phyloP scores from a whole-genome alignment of 2,329 filamentous ascomycete genomes.

The Capronia americana region DNA sequence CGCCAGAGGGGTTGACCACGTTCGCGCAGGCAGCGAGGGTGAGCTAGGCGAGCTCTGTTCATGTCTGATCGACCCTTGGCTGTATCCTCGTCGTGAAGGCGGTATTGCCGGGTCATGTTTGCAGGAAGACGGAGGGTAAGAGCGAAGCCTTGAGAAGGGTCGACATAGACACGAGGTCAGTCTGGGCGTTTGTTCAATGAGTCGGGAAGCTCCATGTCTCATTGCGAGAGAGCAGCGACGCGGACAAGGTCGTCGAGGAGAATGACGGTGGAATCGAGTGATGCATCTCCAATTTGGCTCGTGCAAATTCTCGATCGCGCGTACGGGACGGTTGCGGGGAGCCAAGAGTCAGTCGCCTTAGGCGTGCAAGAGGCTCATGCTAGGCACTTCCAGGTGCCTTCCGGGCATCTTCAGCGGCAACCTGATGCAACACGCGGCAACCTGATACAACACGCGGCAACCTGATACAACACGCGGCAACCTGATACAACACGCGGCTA shows the following conservation, averaged over 20 bases:
- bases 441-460: too few relatives aligned
- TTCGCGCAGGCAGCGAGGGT: slow-evolving; percentile 50
- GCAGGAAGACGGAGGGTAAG: background rate
- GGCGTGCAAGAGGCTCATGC: background rate
- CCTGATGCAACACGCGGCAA: too few relatives aligned
- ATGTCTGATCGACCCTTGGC: slow-evolving; percentile 4
- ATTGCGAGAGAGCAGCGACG: slow-evolving; percentile 22
- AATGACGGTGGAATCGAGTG: background rate
- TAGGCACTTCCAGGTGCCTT: background rate
- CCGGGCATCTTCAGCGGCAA: too few relatives aligned
- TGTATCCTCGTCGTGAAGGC: slow-evolving; percentile 8
- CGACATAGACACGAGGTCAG: slow-evolving; percentile 6
- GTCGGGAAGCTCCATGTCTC: slow-evolving; percentile 27
- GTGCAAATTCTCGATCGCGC: background rate
- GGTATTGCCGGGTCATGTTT: background rate
- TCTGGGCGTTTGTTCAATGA: background rate
- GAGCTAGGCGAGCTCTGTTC: slow-evolving; percentile 7
- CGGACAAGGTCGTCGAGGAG: slow-evolving; percentile 1
- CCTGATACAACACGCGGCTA: too few relatives aligned
- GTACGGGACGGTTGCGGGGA: background rate
- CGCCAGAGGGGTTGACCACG: slow-evolving; percentile 92
- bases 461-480: too few relatives aligned
- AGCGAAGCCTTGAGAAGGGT: background rate
- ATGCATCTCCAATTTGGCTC: background rate
- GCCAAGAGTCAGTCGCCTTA: background rate